Base-by-base conservation (phyloP, 169 alveolate genomes). In the Plasmodium berghei region DNA sequence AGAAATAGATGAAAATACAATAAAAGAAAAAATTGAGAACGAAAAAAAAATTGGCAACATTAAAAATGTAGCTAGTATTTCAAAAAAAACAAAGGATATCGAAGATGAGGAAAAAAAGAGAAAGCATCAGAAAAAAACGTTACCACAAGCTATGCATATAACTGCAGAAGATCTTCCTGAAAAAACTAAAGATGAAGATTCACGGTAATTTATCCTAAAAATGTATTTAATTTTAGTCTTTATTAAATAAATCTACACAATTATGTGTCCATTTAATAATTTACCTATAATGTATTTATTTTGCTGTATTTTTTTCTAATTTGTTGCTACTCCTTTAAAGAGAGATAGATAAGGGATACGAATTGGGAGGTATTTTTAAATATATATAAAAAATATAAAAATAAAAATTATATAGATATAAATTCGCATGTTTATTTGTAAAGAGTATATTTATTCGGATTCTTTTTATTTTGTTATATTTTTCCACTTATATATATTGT, bases 121-220 rank as follows among this genome's bases (percentile, higher is more conserved):
- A 77, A 49, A 63, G 52, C 40, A 26, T 26, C 63, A 64, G 28
- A 77, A 64, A 77, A 49, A 64, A 18, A 40, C 16, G 18, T 45
- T 66, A 22, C 89, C 75, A 12, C 62, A 64, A 28, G 89, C 89
- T 52, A 77, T 77, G 77, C 75, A 77, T 77, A 77, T 77, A 63
- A 66, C 62, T 10, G 89, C 89, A 14, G 89, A 77, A 34, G 89
- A 77, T 16, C 26, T 74, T 55, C 66, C 88, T 14, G 62, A 63
- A 58, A 22, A 77, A 16, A 24, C 49, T 45, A 56, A 66, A 52
- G 40, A 74, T 20, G 89, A 77, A 45, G 77, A 73, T 20, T 71
- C 63, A 45, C 71, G 72, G 89, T 77, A 77, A 77, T 52, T 9
- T 12, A 24, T 14, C 5, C 42, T 59, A 42, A 42, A 22, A 9